These are phyloP conservation scores for Astrothelium macrocarpum DNA, from an alignment of 495 filamentous ascomycete genomes.

Conservation along the genomic window DNA sequence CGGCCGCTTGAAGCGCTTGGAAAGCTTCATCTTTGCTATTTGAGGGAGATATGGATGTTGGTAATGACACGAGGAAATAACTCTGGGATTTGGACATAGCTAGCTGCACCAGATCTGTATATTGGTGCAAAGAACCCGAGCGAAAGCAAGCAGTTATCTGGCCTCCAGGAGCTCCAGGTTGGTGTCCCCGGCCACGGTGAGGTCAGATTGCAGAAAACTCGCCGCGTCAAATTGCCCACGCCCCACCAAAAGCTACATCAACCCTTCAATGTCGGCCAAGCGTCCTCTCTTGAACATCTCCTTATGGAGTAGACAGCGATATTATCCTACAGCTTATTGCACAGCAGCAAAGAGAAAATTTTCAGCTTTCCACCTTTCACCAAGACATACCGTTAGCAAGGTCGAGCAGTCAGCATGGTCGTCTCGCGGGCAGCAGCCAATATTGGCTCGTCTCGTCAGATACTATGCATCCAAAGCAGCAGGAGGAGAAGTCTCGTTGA, in stretches of 20 bases:
- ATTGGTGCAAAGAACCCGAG: not conserved
- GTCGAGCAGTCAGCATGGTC: not conserved
- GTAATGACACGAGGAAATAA: slow-evolving; percentile 58
- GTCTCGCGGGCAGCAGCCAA: not conserved
- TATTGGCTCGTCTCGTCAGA: not conserved
- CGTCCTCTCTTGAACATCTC: not conserved
- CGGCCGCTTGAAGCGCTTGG: slow-evolving; percentile 55
- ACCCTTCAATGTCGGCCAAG: not conserved
- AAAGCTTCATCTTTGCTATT: slow-evolving; percentile 73
- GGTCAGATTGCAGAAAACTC: slow-evolving; percentile 3
- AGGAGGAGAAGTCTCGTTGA: slow-evolving; percentile 35
- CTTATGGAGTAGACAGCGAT: not conserved
- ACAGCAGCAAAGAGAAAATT: not conserved
- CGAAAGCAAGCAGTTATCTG: not conserved
- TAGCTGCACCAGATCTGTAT: not conserved
- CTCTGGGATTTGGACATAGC: slow-evolving; percentile 7
- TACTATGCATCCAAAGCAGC: slow-evolving; percentile 15
- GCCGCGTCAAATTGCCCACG: not conserved
- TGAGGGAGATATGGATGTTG: slow-evolving; percentile 60
- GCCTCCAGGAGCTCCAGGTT: not conserved
- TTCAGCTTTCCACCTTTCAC: not conserved
- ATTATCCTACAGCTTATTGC: not conserved
- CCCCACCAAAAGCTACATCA: slow-evolving; percentile 3
- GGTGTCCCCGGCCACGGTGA: not conserved
- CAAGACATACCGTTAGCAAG: not conserved